A percentile compares a stretch with the other conserved stretches of the same genome.
phyloP scores from a whole-genome alignment of 306 rosid genomes.

The Neltuma alba region DNA sequence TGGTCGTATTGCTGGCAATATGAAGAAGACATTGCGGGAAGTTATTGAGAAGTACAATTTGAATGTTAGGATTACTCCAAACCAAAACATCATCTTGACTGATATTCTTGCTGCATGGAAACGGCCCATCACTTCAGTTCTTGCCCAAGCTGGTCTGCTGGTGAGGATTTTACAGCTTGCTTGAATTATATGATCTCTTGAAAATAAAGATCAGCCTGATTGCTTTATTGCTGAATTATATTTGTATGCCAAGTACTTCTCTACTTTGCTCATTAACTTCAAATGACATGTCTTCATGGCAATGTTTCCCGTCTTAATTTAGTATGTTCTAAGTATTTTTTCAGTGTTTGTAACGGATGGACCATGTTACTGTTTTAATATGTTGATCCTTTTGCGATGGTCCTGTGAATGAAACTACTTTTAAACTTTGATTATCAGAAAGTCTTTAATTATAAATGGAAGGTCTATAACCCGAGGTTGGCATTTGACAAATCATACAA shows the following conservation, averaged over 20 bases:
- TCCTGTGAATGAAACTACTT: neutral
- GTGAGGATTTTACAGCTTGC: slow-evolving; percentile 54
- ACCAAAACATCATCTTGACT: slow-evolving; percentile 88
- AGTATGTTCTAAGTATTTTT: neutral
- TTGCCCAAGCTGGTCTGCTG: slow-evolving; percentile 96
- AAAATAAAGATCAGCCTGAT: neutral
- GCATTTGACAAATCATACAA: neutral
- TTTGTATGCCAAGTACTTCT: neutral
- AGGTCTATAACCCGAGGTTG: neutral
- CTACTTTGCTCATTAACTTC: slow-evolving; percentile 1
- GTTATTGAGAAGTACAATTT: slow-evolving; percentile 85
- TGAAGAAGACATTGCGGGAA: slow-evolving; percentile 87
- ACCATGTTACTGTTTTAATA: slow-evolving; percentile 8
- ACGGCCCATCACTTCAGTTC: slow-evolving; percentile 84
- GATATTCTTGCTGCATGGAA: slow-evolving; percentile 87
- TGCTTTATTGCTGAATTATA: slow-evolving; percentile 25
- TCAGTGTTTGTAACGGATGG: neutral
- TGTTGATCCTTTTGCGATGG: slow-evolving; percentile 12
- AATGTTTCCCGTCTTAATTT: slow-evolving; percentile 15
- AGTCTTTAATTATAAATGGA: neutral
- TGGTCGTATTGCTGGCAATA: slow-evolving; percentile 87
- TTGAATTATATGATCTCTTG: slow-evolving; percentile 21
- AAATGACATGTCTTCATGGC: neutral
- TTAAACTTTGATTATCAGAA: neutral
- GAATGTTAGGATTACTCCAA: slow-evolving; percentile 84